Percentiles rank a stretch among this genome's conserved stretches.
phyloP scores from a whole-genome alignment of 2,329 filamentous ascomycete genomes.

The Arthrobotrys entomopaga region DNA sequence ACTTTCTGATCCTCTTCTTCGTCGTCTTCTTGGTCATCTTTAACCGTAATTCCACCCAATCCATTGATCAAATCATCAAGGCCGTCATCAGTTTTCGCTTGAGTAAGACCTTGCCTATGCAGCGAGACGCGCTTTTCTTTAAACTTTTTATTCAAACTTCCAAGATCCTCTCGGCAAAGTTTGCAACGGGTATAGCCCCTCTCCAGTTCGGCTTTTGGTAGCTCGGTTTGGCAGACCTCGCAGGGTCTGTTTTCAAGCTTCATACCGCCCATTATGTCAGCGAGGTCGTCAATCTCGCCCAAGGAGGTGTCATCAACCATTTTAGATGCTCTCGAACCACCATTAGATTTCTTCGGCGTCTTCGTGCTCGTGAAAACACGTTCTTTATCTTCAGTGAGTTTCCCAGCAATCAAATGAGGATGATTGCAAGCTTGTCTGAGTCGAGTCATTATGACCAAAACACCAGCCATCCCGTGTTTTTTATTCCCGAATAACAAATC shows the following conservation, averaged over 20 bases:
- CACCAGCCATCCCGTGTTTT: constrained; percentile 77
- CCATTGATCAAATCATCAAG: constrained; percentile 69
- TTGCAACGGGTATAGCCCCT: constrained; percentile 56
- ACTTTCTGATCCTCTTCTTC: constrained; percentile 58
- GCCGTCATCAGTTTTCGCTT: constrained; percentile 71
- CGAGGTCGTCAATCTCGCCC: constrained; percentile 80
- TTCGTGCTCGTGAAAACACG: constrained; percentile 68
- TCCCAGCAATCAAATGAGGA: constrained; percentile 84
- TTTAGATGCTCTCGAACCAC: constrained; percentile 63
- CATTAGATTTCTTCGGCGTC: constrained; percentile 63
- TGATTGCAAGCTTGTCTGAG: constrained; percentile 95
- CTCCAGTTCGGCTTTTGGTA: constrained; percentile 69
- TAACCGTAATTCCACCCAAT: constrained; percentile 60
- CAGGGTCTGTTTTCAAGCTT: constrained; percentile 81
- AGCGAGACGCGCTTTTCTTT: constrained; percentile 61
- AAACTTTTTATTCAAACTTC: constrained; percentile 57
- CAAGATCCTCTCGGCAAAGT: constrained; percentile 57
- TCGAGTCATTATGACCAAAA: constrained; percentile 88
- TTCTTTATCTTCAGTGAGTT: constrained; percentile 87
- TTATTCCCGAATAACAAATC: constrained; percentile 80
- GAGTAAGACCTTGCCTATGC: constrained; percentile 24
- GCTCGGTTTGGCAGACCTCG: constrained; percentile 79
- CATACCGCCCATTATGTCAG: constrained; percentile 85
- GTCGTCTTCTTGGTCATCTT: constrained; percentile 60
- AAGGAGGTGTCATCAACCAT: constrained; percentile 61